Evolutionary conservation across 2,329 filamentous ascomycete genomes (phyloP).

Genomic region (Aureobasidium sp.): DNA sequence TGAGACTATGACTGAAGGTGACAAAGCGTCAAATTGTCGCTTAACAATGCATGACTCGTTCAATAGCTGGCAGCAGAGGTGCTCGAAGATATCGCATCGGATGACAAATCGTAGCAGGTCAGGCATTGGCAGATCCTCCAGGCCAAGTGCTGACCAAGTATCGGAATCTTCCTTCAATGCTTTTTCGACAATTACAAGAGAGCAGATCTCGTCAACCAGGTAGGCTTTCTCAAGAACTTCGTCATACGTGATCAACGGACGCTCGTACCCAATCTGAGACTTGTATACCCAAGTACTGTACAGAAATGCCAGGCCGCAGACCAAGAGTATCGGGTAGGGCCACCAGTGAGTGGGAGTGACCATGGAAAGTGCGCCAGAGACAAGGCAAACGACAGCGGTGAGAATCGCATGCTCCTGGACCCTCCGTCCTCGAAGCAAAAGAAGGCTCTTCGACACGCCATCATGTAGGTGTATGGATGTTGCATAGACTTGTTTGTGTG

Average conservation of each 20-base stretch:
- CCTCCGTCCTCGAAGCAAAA: background rate
- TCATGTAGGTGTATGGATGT: background rate
- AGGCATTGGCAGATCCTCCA: background rate
- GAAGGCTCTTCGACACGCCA: background rate
- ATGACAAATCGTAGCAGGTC: background rate
- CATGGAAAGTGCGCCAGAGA: conserved; percentile 1
- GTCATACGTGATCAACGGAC: background rate
- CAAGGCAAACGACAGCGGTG: background rate
- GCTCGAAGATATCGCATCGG: background rate
- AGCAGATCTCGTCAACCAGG: background rate
- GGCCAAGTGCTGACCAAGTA: background rate
- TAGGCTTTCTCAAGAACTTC: background rate
- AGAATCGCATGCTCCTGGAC: conserved; percentile 1
- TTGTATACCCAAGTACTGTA: conserved; percentile 1
- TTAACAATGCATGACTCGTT: background rate
- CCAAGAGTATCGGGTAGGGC: conserved; percentile 11
- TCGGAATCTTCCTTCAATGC: background rate
- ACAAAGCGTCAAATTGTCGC: background rate
- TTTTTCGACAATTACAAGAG: background rate
- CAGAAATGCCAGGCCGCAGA: background rate
- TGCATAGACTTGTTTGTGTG: conserved; percentile 40
- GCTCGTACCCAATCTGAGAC: background rate
- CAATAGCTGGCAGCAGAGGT: background rate
- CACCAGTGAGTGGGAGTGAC: conserved; percentile 6
- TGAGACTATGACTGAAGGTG: background rate